These are phyloP conservation scores for Podochytrium sp. DNA, from an alignment of 192 early-diverging fungal species.

Conservation along the genomic window DNA sequence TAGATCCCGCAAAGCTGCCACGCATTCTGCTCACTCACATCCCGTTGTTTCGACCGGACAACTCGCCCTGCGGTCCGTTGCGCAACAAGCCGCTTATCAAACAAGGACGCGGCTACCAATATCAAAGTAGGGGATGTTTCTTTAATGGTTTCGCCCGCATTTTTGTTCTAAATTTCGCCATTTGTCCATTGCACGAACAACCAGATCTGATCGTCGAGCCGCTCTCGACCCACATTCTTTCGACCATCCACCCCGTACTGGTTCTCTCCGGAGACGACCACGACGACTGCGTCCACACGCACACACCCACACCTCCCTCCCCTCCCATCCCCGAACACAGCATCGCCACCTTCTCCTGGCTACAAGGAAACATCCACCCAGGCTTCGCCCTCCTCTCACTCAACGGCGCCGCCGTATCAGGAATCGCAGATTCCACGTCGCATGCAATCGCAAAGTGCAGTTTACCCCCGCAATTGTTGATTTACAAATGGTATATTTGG, in stretches of 20 bases:
- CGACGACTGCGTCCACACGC: slow-evolving; percentile 71
- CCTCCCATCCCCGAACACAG: slow-evolving; percentile 35
- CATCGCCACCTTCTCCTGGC: slow-evolving; percentile 56
- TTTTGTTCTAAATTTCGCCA: too few relatives aligned
- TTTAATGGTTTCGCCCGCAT: background rate
- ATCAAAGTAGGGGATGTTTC: slow-evolving; percentile 61
- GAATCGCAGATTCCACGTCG: background rate
- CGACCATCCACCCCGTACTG: slow-evolving; percentile 60
- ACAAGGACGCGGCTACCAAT: slow-evolving; percentile 80
- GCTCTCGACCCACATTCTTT: slow-evolving; percentile 63
- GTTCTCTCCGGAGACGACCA: slow-evolving; percentile 95
- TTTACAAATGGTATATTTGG: slow-evolving; percentile 50
- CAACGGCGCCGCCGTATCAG: background rate
- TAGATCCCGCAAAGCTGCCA: slow-evolving; percentile 8
- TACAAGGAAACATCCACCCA: slow-evolving; percentile 53
- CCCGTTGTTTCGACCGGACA: slow-evolving; percentile 74
- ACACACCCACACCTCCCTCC: background rate
- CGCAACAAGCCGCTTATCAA: slow-evolving; percentile 59
- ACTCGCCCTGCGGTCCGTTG: slow-evolving; percentile 70
- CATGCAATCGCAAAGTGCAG: slow-evolving; percentile 32
- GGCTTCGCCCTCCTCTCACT: slow-evolving; percentile 49
- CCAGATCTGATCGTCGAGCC: slow-evolving; percentile 67
- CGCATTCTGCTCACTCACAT: slow-evolving; percentile 85
- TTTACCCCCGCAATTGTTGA: slow-evolving; percentile 43
- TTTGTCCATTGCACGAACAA: background rate